Base-by-base conservation (phyloP, 139 green algal species). In the Tetradesmus obliquus region DNA sequence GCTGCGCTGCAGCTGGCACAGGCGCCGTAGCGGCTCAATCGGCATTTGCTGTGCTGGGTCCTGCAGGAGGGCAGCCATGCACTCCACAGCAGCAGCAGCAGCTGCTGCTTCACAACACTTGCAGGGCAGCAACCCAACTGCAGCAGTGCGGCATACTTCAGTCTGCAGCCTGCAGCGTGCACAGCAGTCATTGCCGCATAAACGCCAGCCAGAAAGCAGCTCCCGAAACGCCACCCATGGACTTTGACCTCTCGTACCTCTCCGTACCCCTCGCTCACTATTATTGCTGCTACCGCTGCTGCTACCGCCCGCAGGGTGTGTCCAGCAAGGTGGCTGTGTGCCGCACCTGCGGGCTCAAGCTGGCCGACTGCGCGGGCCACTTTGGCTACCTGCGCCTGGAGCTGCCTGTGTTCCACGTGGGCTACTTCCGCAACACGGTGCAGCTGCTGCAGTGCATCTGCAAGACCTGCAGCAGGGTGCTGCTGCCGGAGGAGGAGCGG, bases 381-480 rank as follows among this genome's bases (percentile, higher is more conserved):
- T 99, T 98, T 93, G 97, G 98, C n/a, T 98, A 99, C 93, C 98
- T 99, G 88, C 95, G 95, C 83, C 96, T 99, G 93, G 96, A 98
- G 95, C 97, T 99, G 91, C 98, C 98, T 1, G 98, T 99, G 5
- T 99, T 99, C 95, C 98, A 99, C 95, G 98, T 99, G 86, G 98
- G 98, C 81, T 99, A 99, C 96, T 98, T 99, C 95, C 98, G 98
- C 87, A 96, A 96, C 92, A 98, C 95, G 55, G 69, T 98, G 66
- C 93, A 97, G 84, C 96, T 98, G 54, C 95, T 99, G 94, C 98
- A 99, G 95, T 98, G 96, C 95, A 99, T 99, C 91, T 99, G 98
- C 96, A 99, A 99, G 95, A 94, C 71, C 55, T 99, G 98, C 92
- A 95, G 96, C 20, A 95, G 96, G n/a, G 94, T 99, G 76, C 92